These are phyloP conservation scores for Thielaviopsis ethacetica DNA, from an alignment of 2,329 filamentous ascomycete genomes.

Conservation along the genomic window DNA sequence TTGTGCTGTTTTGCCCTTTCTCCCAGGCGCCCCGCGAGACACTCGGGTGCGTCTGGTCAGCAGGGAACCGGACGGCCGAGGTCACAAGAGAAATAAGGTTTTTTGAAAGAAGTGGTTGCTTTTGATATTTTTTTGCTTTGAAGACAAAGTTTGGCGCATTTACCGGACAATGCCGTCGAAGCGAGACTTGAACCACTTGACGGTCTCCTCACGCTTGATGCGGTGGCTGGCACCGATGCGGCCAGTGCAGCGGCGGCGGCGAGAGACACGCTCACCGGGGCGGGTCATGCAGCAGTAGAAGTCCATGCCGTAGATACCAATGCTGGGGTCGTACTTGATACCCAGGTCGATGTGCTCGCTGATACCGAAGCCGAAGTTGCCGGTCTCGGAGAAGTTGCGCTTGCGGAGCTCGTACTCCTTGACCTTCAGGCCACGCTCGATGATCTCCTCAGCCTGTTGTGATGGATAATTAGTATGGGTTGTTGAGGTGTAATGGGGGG, in stretches of 20 bases:
- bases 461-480: conserved; percentile 15
- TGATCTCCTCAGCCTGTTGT: conserved; percentile 80
- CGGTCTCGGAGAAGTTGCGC: conserved; percentile 99
- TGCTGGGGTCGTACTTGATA: conserved; percentile 98
- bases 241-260: conserved; percentile 80
- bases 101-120: conserved; percentile 10
- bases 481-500: background rate
- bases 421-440: conserved; percentile 99
- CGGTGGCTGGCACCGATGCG: conserved; percentile 75
- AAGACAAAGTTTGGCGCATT: conserved; percentile 25
- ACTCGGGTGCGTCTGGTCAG: conserved; percentile 9
- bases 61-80: conserved; percentile 9
- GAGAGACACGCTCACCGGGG: conserved; percentile 92
- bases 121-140: conserved; percentile 12
- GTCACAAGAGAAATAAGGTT: conserved; percentile 11
- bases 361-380: conserved; percentile 99
- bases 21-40: conserved; percentile 9
- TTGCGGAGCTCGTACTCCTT: conserved; percentile 99
- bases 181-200: conserved; percentile 86
- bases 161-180: conserved; percentile 99
- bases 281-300: conserved; percentile 99
- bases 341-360: conserved; percentile 99
- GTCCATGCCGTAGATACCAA: conserved; percentile 99
- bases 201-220: conserved; percentile 86
- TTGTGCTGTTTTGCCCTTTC: conserved; percentile 16